These are phyloP conservation scores for Paulownia fortunei DNA, from an alignment of 257 asterid species.

Conservation along the genomic window DNA sequence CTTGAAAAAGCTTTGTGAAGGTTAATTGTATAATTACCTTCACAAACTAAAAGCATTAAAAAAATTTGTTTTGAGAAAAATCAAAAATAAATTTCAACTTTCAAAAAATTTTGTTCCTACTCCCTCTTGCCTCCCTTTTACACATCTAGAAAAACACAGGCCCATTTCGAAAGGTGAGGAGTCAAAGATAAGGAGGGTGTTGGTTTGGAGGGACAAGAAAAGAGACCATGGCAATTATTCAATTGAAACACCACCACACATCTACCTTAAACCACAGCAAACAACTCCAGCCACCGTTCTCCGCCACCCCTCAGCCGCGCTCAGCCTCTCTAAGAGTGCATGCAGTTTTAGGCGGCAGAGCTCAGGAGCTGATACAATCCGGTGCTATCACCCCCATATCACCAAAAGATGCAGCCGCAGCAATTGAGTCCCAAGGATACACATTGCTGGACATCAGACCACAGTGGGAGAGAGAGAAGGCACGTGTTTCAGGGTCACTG, in stretches of 20 bases:
- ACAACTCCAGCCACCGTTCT: slow-evolving; percentile 39
- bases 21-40: background rate
- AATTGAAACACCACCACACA: slow-evolving; percentile 60
- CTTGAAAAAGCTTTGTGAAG: background rate
- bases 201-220: background rate
- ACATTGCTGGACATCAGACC: slow-evolving; percentile 86
- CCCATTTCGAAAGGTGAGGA: slow-evolving; percentile 5
- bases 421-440: slow-evolving; percentile 71
- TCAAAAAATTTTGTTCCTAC: too few species aligned
- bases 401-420: slow-evolving; percentile 78
- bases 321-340: slow-evolving; percentile 37
- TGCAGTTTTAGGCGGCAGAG: slow-evolving; percentile 59
- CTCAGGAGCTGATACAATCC: slow-evolving; percentile 75
- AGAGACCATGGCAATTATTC: slow-evolving; percentile 53
- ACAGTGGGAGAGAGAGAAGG: slow-evolving; percentile 87
- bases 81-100: background rate
- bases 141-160: background rate
- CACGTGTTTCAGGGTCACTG: slow-evolving; percentile 73
- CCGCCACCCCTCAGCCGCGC: slow-evolving; percentile 46
- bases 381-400: slow-evolving; percentile 68
- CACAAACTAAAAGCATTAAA: background rate
- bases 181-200: slow-evolving; percentile 27
- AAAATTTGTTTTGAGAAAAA: background rate
- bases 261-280: slow-evolving; percentile 37
- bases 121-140: background rate